phyloP scores from a whole-genome alignment of 495 filamentous ascomycete genomes.

The Aspergillus egyptiacus region DNA sequence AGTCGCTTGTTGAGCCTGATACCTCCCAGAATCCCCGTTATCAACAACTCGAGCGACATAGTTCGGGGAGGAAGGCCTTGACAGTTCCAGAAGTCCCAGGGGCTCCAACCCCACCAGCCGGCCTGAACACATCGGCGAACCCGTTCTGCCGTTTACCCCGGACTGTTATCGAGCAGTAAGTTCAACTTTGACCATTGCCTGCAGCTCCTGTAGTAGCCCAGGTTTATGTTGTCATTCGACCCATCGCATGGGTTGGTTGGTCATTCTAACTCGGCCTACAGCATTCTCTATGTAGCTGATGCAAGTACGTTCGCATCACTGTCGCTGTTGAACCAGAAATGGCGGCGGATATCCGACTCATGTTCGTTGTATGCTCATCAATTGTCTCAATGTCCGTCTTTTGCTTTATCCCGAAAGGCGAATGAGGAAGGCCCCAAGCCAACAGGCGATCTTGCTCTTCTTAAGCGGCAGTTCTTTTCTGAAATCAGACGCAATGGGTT shows the following conservation, averaged over 20 bases:
- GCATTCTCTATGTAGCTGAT: conserved; percentile 69
- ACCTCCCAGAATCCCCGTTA: conserved; percentile 5
- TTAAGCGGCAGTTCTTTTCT: conserved; percentile 61
- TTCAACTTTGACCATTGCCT: background rate
- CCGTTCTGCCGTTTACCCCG: conserved; percentile 26
- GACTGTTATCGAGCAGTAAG: conserved; percentile 28
- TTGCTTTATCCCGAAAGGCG: conserved; percentile 48
- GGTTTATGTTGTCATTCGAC: background rate
- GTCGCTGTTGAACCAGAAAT: conserved; percentile 71
- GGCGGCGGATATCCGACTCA: conserved; percentile 67
- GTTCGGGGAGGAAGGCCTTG: background rate
- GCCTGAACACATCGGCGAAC: conserved; percentile 7
- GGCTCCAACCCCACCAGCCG: too few species aligned
- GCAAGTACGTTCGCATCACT: conserved; percentile 78
- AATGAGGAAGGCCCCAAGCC: conserved; percentile 33
- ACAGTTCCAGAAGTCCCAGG: too few species aligned
- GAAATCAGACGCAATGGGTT: conserved; percentile 77
- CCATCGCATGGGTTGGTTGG: background rate
- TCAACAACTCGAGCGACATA: conserved; percentile 1
- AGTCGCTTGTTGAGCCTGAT: conserved; percentile 11
- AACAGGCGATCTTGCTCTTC: conserved; percentile 49
- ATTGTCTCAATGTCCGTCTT: conserved; percentile 64
- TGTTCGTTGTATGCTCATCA: conserved; percentile 70
- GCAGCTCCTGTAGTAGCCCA: background rate
- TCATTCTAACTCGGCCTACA: conserved; percentile 29